Evolutionary conservation across 768 basidiomycete species (phyloP).

Genomic region (Tricholoma bakamatsutake): DNA sequence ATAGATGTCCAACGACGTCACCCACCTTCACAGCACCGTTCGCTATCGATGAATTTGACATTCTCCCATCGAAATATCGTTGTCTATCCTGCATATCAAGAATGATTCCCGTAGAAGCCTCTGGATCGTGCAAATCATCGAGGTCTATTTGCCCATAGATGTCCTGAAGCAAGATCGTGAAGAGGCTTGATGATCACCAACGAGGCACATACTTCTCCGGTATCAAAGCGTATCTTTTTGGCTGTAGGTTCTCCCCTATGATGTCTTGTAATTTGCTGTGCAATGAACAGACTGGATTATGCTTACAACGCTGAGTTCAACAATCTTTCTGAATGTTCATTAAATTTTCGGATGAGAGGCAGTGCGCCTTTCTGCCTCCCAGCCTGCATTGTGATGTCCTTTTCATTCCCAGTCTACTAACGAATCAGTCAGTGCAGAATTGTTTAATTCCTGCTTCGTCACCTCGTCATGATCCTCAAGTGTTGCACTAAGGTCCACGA

Average conservation of each 20-base stretch:
- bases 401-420: constrained; percentile 76
- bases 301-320: constrained; percentile 71
- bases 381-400: constrained; percentile 93
- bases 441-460: constrained; percentile 6
- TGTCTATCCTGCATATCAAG: constrained; percentile 87
- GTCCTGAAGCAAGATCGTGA: constrained; percentile 21
- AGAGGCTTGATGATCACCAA: background rate
- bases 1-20: background rate
- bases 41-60: constrained; percentile 27
- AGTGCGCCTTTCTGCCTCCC: constrained; percentile 83
- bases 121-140: constrained; percentile 75
- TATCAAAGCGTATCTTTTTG: constrained; percentile 53
- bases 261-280: background rate
- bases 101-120: constrained; percentile 59
- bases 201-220: constrained; percentile 32
- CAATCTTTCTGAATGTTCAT: constrained; percentile 91
- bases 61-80: constrained; percentile 73
- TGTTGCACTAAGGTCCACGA: constrained; percentile 85
- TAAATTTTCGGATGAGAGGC: constrained; percentile 94
- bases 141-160: constrained; percentile 62
- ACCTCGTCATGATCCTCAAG: constrained; percentile 90
- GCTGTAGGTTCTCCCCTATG: constrained; percentile 49
- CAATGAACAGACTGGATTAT: background rate
- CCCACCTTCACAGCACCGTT: constrained; percentile 24
- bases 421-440: background rate